Conservation (phyloP, 2,329 filamentous ascomycete genomes). For the Didymella pinodella region DNA sequence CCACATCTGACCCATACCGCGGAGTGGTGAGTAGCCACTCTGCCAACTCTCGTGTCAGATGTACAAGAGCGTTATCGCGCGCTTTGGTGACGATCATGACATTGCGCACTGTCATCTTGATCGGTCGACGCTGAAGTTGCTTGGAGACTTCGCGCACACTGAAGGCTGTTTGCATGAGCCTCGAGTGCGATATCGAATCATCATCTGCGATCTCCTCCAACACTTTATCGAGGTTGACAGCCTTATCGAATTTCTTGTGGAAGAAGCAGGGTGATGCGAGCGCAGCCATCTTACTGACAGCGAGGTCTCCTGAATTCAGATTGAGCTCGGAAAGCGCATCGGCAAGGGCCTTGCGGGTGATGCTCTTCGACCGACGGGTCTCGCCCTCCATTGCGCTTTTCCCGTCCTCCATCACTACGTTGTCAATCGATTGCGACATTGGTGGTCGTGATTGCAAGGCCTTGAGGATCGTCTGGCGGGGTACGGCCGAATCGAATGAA, state of each 20-base stretch:
- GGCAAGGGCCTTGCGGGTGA: constrained; percentile 66
- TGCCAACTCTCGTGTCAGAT: constrained; percentile 84
- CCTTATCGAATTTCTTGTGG: constrained; percentile 95
- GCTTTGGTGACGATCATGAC: constrained; percentile 99
- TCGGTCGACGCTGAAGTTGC: constrained; percentile 89
- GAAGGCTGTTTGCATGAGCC: constrained; percentile 92
- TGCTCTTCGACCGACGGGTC: constrained; percentile 39
- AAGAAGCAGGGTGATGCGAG: constrained; percentile 96
- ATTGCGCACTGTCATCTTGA: constrained; percentile 89
- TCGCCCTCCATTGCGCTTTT: constrained; percentile 46
- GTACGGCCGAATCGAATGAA: constrained; percentile 70
- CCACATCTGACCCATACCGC: constrained; percentile 86
- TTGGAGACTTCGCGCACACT: constrained; percentile 95
- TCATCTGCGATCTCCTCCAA: constrained; percentile 91
- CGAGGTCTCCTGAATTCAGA: constrained; percentile 53
- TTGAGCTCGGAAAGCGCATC: constrained; percentile 63
- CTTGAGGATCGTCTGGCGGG: constrained; percentile 83
- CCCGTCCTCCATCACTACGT: constrained; percentile 62
- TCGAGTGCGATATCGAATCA: constrained; percentile 90
- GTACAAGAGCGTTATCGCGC: constrained; percentile 90
- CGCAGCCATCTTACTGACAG: constrained; percentile 63
- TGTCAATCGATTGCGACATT: constrained; percentile 67
- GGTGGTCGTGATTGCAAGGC: constrained; percentile 71
- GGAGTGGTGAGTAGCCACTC: constrained; percentile 89
- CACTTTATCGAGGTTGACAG: constrained; percentile 92